Evolutionary conservation across 208 protist species (phyloP).

Genomic region (Trichomonas tenax): DNA sequence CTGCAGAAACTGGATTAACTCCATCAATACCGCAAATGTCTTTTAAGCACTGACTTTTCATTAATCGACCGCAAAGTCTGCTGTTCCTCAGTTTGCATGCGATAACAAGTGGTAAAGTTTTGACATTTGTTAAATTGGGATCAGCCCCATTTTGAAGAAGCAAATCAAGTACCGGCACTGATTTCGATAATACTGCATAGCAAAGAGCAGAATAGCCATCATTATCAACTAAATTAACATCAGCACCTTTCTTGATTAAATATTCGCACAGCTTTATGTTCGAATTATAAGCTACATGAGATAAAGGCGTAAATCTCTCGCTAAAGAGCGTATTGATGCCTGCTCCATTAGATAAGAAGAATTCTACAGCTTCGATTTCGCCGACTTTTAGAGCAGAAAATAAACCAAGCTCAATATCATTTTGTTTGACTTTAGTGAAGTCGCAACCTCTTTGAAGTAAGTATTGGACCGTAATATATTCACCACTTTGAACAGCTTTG

Average conservation of each 20-base stretch:
- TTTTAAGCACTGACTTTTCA: background rate
- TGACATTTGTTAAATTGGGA: background rate
- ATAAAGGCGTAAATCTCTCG: background rate
- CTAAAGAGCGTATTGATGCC: background rate
- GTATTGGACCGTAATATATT: background rate
- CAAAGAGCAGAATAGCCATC: background rate
- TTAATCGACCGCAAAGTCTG: background rate
- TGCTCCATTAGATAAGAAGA: background rate
- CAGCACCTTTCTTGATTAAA: background rate
- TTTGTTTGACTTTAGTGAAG: background rate
- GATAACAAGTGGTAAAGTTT: background rate
- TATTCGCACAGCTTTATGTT: background rate
- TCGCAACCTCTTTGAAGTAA: background rate
- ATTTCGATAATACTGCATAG: background rate
- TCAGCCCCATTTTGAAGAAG: background rate
- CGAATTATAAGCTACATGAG: background rate
- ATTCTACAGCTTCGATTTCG: background rate
- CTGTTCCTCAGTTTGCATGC: background rate
- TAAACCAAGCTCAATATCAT: background rate
- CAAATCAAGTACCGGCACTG: background rate
- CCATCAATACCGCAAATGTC: background rate
- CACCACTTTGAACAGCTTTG: background rate
- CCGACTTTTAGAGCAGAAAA: background rate
- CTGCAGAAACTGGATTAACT: background rate
- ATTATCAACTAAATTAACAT: background rate